Evolutionary conservation across 2,329 filamentous ascomycete genomes (phyloP).

Genomic region (Remersonia thermophila): DNA sequence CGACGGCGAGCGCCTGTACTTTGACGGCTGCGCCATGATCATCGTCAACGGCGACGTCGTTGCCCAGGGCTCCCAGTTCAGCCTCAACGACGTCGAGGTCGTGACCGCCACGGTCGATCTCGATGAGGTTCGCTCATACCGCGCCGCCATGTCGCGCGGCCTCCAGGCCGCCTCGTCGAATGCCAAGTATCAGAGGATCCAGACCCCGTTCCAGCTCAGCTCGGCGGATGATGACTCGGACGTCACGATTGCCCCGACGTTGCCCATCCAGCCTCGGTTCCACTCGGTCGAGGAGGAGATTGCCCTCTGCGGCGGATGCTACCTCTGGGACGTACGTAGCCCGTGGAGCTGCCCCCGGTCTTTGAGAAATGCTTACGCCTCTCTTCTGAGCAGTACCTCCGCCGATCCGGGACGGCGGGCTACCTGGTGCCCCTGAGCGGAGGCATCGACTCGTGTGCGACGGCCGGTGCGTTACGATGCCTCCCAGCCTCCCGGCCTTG

Average conservation of each 20-base stretch:
- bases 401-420: constrained; percentile 34
- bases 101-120: constrained; percentile 54
- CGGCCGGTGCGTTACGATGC: constrained; percentile 11
- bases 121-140: constrained; percentile 55
- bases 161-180: constrained; percentile 41
- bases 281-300: constrained; percentile 56
- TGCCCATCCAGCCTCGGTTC: constrained; percentile 33
- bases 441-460: constrained; percentile 46
- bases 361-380: background rate
- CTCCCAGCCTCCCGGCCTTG: constrained; percentile 3
- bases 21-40: constrained; percentile 52
- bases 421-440: constrained; percentile 46
- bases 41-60: constrained; percentile 43
- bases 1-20: constrained; percentile 52
- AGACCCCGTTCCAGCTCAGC: constrained; percentile 24
- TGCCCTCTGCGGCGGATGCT: constrained; percentile 50
- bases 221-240: constrained; percentile 24
- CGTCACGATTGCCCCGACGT: constrained; percentile 19
- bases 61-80: constrained; percentile 55
- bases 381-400: constrained; percentile 33
- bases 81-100: constrained; percentile 52
- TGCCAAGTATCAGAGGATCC: constrained; percentile 31
- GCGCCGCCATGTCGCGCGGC: constrained; percentile 43
- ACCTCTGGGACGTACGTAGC: constrained; percentile 33
- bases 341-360: background rate